A percentile compares a stretch with the other conserved stretches of the same genome.
These are phyloP conservation scores for Nicotiana undulata DNA, from an alignment of 257 asterid genomes.

Conservation along the genomic window DNA sequence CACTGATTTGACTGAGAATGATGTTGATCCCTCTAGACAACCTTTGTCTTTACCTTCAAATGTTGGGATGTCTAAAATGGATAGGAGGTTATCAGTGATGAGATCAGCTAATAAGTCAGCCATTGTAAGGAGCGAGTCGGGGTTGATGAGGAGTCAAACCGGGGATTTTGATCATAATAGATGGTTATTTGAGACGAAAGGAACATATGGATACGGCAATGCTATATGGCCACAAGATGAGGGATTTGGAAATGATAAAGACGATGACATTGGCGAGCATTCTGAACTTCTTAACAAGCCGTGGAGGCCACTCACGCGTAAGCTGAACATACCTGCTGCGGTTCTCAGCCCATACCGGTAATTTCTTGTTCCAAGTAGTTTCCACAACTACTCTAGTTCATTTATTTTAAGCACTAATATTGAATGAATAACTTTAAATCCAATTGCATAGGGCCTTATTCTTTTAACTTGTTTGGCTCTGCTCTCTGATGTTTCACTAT, in stretches of 20 bases:
- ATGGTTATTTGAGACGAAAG: constrained; percentile 82
- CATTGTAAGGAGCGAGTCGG: constrained; percentile 52
- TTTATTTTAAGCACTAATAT: background rate
- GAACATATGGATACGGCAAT: constrained; percentile 92
- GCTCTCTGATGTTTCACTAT: background rate
- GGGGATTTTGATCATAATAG: constrained; percentile 82
- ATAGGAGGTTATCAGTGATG: constrained; percentile 72
- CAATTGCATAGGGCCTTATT: background rate
- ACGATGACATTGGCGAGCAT: constrained; percentile 39
- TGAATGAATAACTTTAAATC: background rate
- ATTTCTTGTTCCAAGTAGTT: constrained; percentile 2
- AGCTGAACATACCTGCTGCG: constrained; percentile 79
- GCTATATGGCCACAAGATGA: constrained; percentile 86
- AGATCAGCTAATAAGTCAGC: constrained; percentile 56
- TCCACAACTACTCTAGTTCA: background rate
- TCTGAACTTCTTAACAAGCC: constrained; percentile 64
- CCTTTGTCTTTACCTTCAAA: constrained; percentile 54
- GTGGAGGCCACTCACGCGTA: constrained; percentile 85
- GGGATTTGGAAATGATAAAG: constrained; percentile 38
- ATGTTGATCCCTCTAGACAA: constrained; percentile 34
- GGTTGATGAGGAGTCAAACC: constrained; percentile 61
- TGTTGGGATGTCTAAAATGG: constrained; percentile 65
- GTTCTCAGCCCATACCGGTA: constrained; percentile 78
- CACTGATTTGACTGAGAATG: constrained; percentile 37
- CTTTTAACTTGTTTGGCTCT: background rate